Conservation (phyloP, 139 green algal species). For the Tetratostichococcus sp. region DNA sequence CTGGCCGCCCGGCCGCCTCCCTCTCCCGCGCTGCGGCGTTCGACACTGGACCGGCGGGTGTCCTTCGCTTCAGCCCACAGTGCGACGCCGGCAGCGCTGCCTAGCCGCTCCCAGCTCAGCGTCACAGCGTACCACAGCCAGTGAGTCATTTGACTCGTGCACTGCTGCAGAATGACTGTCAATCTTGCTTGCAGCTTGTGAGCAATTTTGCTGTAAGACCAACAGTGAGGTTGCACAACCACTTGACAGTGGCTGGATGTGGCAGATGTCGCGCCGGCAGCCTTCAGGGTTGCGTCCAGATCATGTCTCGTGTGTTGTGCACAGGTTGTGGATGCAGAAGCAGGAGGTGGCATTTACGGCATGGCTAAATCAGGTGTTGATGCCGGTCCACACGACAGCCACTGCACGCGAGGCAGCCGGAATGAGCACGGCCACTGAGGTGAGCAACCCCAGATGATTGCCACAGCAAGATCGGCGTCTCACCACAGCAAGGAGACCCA, state of each 20-base stretch:
- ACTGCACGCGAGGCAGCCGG: neutral
- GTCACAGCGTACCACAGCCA: neutral
- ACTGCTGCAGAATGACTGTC: too few species aligned
- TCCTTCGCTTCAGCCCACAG: neutral
- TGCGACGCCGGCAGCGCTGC: neutral
- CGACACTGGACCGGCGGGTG: neutral
- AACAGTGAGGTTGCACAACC: too few species aligned
- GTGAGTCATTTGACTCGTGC: neutral
- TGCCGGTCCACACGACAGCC: constrained; percentile 8
- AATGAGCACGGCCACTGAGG: neutral
- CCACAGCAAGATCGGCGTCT: too few species aligned
- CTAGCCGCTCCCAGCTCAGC: neutral
- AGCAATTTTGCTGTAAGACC: too few species aligned
- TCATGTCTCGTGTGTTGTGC: neutral
- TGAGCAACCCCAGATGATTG: too few species aligned
- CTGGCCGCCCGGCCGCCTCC: too few species aligned
- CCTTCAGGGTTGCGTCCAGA: too few species aligned
- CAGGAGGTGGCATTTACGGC: constrained; percentile 58
- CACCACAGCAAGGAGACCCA: too few species aligned
- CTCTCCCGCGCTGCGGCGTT: neutral
- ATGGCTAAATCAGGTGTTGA: constrained; percentile 64
- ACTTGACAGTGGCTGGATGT: too few species aligned
- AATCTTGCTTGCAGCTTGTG: too few species aligned
- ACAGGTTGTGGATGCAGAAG: constrained; percentile 64
- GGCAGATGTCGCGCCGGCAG: too few species aligned